phyloP scores from a whole-genome alignment of 78 protist genomes.

The Chrysochromulina tobinii region DNA sequence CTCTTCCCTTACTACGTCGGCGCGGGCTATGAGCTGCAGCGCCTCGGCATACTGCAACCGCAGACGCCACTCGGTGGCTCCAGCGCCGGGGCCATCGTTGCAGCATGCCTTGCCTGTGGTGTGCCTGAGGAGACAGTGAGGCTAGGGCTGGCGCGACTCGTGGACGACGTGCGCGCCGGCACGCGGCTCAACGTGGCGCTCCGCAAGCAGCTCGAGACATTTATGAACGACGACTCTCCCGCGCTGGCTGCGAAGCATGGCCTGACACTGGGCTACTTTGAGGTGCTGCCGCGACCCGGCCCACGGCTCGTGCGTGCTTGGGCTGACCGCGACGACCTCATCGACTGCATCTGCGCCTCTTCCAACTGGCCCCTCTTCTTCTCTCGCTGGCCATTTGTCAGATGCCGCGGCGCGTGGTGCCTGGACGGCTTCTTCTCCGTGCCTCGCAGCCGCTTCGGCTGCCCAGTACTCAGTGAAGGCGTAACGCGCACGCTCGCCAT shows the following conservation, averaged over 20 bases:
- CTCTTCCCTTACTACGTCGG: conserved; percentile 13
- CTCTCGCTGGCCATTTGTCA: neutral
- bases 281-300: neutral
- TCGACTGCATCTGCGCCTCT: neutral
- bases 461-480: neutral
- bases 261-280: neutral
- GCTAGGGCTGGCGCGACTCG: neutral
- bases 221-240: neutral
- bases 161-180: neutral
- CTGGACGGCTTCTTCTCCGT: neutral
- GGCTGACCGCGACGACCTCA: neutral
- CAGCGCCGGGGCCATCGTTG: neutral
- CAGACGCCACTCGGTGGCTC: neutral
- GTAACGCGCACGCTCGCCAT: neutral
- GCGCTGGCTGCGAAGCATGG: no score
- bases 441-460: neutral
- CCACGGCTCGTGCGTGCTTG: neutral
- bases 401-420: neutral
- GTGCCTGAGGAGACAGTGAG: neutral
- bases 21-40: neutral
- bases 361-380: conserved; percentile 26
- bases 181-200: neutral
- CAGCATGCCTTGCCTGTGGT: neutral
- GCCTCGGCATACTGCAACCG: neutral
- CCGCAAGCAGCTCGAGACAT: neutral